Evolutionary conservation across 2,329 filamentous ascomycete species (phyloP), one percentile per base, ranked within the genome.

Genomic region (Fusarium floridanum): DNA sequence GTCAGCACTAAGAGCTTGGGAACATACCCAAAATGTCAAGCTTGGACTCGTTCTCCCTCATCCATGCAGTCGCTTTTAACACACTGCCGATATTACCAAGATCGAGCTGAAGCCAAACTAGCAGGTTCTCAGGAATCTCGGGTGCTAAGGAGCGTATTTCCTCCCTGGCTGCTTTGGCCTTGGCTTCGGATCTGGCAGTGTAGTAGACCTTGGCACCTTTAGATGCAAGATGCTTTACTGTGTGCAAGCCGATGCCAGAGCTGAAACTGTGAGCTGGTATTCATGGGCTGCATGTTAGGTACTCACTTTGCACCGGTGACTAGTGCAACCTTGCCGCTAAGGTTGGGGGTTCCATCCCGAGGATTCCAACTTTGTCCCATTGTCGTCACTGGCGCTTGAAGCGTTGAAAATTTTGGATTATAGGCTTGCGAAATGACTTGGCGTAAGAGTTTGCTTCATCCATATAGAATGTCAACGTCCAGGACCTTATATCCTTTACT

Each of bases 221-320:
- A 14, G n/a, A 20, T 16, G 53, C 62, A 7, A 64, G 62, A 12
- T 45, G 37, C 29, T 43, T 64, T 2, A 37, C 62, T 45, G 62
- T 64, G 6, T 64, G 24, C 7, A 36, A 34, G 3, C 62, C 62
- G 22, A 64, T 48, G 3, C 63, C 63, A 22, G 63, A 37, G 32
- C 63, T 61, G 11, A 14, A n/a, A 5, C 3, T 16, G 32, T 48
- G 12, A 61, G 32, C 9, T 7, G 12, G 12, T 45, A 14, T 20
- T 11, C 5, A 1, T 14, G 9, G 6, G 0, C 5, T 32, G 16
- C 1, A 8, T 11, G 2, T 3, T 6, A 6, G 17, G 11, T 5
- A 60, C 63, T 29, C 43, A 60, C 63, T 59, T 65, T 9, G 53
- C 53, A 2, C 63, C 63, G 6, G 63, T 65, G 14, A 65, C 63